These are phyloP conservation scores for Coniochaeta ligniaria DNA, from an alignment of 2,329 filamentous ascomycete species.

Conservation along the genomic window DNA sequence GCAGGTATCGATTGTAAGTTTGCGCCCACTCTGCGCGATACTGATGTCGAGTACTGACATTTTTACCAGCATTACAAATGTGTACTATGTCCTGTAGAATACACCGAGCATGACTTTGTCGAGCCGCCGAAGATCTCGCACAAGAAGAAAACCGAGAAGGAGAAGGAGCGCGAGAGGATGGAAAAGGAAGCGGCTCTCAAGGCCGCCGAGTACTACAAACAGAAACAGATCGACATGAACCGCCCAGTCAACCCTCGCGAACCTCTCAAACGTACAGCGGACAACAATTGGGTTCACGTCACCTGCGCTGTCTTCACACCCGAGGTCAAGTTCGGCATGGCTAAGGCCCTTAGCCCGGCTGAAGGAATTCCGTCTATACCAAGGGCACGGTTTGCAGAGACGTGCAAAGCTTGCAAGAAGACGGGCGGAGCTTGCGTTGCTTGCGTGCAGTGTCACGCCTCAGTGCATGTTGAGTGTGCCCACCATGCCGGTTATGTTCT, in stretches of 20 bases:
- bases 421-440: slow-evolving; percentile 70
- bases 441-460: slow-evolving; percentile 65
- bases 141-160: slow-evolving; percentile 86
- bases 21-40: background rate
- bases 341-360: slow-evolving; percentile 72
- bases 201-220: slow-evolving; percentile 73
- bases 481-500: slow-evolving; percentile 75
- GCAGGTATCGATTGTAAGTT: slow-evolving; percentile 77
- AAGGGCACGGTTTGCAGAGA: slow-evolving; percentile 62
- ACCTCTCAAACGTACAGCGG: slow-evolving; percentile 84
- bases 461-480: slow-evolving; percentile 86
- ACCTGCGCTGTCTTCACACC: slow-evolving; percentile 87
- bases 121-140: slow-evolving; percentile 72
- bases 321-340: slow-evolving; percentile 87
- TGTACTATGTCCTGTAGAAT: slow-evolving; percentile 78
- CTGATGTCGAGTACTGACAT: slow-evolving; percentile 2
- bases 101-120: slow-evolving; percentile 75
- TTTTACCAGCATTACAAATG: slow-evolving; percentile 74
- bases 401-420: slow-evolving; percentile 78
- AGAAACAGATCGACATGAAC: slow-evolving; percentile 75
- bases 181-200: slow-evolving; percentile 80
- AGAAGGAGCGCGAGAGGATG: slow-evolving; percentile 77
- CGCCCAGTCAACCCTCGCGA: slow-evolving; percentile 81
- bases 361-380: slow-evolving; percentile 86
- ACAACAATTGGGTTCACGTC: slow-evolving; percentile 98